Evolutionary conservation across 257 asterid species (phyloP).

Genomic region (Cordia subcordata): DNA sequence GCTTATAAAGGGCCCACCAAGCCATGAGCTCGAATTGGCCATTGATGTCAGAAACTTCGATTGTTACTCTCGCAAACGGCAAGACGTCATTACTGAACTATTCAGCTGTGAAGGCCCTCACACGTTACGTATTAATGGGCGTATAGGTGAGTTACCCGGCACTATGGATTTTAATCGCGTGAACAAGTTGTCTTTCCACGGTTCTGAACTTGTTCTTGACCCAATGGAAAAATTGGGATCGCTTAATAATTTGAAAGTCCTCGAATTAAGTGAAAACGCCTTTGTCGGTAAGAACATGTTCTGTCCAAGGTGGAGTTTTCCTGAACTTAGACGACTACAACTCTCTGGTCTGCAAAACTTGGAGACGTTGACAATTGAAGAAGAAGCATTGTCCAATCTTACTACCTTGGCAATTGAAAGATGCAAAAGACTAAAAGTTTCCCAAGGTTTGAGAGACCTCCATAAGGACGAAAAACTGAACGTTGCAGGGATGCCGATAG

Average conservation of each 20-base stretch:
- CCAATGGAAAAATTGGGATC: conserved; percentile 5
- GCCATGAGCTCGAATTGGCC: not conserved
- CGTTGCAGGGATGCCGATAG: not conserved
- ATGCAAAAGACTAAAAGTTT: not conserved
- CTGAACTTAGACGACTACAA: conserved; percentile 1
- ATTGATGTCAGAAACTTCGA: conserved; percentile 14
- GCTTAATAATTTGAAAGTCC: conserved; percentile 2
- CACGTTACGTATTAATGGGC: conserved; percentile 10
- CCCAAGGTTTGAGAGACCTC: not conserved
- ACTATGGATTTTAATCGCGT: not conserved
- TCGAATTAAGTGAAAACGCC: not conserved
- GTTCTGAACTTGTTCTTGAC: conserved; percentile 1
- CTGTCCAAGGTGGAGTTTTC: not conserved
- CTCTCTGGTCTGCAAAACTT: not conserved
- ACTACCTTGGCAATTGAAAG: not conserved
- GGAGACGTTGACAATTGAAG: not conserved
- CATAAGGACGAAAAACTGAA: not conserved
- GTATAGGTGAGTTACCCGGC: not conserved
- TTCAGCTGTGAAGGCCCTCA: conserved; percentile 2
- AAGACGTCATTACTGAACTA: not conserved
- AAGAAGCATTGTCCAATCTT: not conserved
- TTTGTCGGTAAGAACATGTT: not conserved
- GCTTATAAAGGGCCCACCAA: too few species aligned
- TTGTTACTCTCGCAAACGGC: conserved; percentile 8
- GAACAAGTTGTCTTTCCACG: not conserved